A percentile compares a stretch with the other conserved stretches of the same genome.
These are phyloP conservation scores for Cyathus striatus DNA, from an alignment of 768 basidiomycete genomes.

Conservation along the genomic window DNA sequence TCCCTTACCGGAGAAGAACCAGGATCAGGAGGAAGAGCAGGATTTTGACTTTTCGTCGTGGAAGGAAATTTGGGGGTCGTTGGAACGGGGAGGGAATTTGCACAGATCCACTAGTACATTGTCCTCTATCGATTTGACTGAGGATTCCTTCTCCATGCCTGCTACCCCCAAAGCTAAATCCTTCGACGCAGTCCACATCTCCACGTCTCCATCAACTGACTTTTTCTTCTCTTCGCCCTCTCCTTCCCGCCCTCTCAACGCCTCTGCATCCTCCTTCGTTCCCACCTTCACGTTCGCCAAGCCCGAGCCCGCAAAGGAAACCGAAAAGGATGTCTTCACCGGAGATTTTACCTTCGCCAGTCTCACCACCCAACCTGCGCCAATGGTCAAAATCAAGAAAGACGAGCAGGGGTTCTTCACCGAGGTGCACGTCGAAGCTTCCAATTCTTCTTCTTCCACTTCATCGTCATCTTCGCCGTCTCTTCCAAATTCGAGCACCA, in stretches of 20 bases:
- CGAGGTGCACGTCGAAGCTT: constrained; percentile 25
- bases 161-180: constrained; percentile 42
- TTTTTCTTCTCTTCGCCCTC: constrained; percentile 14
- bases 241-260: constrained; percentile 30
- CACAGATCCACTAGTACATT: constrained; percentile 28
- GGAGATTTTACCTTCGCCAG: constrained; percentile 45
- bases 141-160: constrained; percentile 41
- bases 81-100: too few species aligned
- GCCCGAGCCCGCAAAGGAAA: constrained; percentile 8
- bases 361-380: constrained; percentile 33
- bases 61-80: too few species aligned
- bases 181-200: constrained; percentile 29
- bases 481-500: not conserved
- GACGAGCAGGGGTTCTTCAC: constrained; percentile 51
- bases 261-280: constrained; percentile 39
- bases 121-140: constrained; percentile 38
- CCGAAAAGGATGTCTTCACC: constrained; percentile 16
- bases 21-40: not conserved
- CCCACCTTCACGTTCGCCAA: constrained; percentile 26
- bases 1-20: constrained; percentile 12
- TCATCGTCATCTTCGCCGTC: not conserved
- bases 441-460: constrained; percentile 9
- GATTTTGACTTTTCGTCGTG: too few species aligned
- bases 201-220: constrained; percentile 20
- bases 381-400: constrained; percentile 39